Evolutionary conservation across 306 rosid species (phyloP).

Genomic region (Cicer arietinum): DNA sequence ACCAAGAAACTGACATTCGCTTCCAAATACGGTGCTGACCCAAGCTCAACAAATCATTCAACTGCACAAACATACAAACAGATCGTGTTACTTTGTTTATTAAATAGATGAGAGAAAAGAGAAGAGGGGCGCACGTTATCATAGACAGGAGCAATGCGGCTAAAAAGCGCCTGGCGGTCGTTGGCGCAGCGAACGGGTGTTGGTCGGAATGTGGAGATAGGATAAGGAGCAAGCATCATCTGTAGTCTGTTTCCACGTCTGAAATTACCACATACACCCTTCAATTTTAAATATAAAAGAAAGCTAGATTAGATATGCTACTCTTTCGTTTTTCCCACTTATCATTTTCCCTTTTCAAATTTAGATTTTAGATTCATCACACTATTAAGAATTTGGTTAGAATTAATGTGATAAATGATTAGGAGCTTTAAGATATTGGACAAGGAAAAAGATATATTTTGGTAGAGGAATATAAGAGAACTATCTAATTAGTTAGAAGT

Average conservation of each 20-base stretch:
- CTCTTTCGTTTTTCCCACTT: too few relatives aligned
- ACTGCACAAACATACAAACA: constrained; percentile 41
- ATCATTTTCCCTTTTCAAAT: too few relatives aligned
- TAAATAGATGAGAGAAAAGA: background rate
- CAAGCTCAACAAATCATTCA: constrained; percentile 80
- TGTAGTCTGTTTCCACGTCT: background rate
- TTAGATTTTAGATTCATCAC: too few relatives aligned
- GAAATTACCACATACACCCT: too few relatives aligned
- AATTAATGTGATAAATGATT: too few relatives aligned
- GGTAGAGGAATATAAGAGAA: too few relatives aligned
- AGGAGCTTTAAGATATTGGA: too few relatives aligned
- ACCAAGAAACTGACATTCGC: constrained; percentile 90
- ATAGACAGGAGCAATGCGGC: constrained; percentile 88
- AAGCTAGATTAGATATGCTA: too few relatives aligned
- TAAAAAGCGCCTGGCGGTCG: constrained; percentile 72
- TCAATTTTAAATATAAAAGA: too few relatives aligned
- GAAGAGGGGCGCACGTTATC: constrained; percentile 58
- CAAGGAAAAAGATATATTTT: too few relatives aligned
- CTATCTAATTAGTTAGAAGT: too few relatives aligned
- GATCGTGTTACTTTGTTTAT: background rate
- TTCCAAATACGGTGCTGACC: constrained; percentile 95
- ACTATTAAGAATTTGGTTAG: too few relatives aligned
- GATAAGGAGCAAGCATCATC: constrained; percentile 28
- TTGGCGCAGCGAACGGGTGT: constrained; percentile 49
- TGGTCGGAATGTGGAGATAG: constrained; percentile 50